Conservation (phyloP, 2,329 filamentous ascomycete genomes). For the Sclerotinia sclerotiorum region DNA sequence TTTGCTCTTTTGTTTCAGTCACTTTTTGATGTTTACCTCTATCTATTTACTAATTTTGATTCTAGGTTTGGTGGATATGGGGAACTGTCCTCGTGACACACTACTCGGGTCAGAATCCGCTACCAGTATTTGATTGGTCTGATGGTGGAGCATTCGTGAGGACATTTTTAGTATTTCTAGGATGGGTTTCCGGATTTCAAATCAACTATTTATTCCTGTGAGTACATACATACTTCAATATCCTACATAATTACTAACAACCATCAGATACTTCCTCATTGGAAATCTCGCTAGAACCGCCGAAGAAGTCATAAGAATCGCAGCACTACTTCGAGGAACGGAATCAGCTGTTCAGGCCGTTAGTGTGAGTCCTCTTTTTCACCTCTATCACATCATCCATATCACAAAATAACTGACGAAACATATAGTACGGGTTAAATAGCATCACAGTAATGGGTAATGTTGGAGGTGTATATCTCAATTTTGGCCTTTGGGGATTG, state of each 20-base stretch:
- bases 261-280: slow-evolving; percentile 64
- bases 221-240: slow-evolving; percentile 33
- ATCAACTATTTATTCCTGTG: slow-evolving; percentile 71
- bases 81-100: slow-evolving; percentile 63
- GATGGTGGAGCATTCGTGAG: slow-evolving; percentile 59
- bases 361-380: slow-evolving; percentile 46
- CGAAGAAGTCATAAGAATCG: slow-evolving; percentile 65
- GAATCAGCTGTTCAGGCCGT: slow-evolving; percentile 73
- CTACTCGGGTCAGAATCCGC: slow-evolving; percentile 51
- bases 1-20: not conserved
- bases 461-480: slow-evolving; percentile 67
- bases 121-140: slow-evolving; percentile 65
- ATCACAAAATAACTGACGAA: not conserved
- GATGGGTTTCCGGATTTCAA: slow-evolving; percentile 68
- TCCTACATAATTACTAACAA: not conserved
- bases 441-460: slow-evolving; percentile 62
- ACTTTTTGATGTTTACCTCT: not conserved
- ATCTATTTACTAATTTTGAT: not conserved
- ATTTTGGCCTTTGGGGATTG: slow-evolving; percentile 67
- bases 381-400: not conserved
- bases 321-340: slow-evolving; percentile 65
- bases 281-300: slow-evolving; percentile 62
- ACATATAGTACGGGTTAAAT: slow-evolving; percentile 58
- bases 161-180: slow-evolving; percentile 66
- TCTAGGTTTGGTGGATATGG: slow-evolving; percentile 65